phyloP scores from a whole-genome alignment of 768 basidiomycete genomes.

The Tremella mesenterica region DNA sequence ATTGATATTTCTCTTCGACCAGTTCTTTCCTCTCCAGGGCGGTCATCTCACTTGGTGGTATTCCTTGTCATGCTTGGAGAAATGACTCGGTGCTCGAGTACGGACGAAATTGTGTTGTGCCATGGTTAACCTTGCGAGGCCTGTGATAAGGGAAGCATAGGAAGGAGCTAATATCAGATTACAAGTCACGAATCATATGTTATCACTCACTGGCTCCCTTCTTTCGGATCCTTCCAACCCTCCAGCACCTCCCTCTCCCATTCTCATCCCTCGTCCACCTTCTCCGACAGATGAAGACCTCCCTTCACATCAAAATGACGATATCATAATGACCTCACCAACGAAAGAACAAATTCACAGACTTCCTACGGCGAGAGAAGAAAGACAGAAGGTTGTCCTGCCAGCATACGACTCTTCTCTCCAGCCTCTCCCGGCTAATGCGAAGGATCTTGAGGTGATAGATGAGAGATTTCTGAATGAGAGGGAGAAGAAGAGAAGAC shows the following conservation, averaged over 20 bases:
- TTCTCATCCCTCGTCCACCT: conserved; percentile 6
- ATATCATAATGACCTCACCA: neutral
- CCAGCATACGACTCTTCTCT: conserved; percentile 4
- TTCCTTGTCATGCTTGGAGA: no score
- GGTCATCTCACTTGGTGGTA: no score
- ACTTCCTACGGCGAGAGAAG: no score
- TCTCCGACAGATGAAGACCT: neutral
- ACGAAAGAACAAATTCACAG: no score
- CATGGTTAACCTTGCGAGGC: no score
- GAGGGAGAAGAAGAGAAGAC: conserved; percentile 22
- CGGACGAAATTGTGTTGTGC: no score
- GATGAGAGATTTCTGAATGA: conserved; percentile 19
- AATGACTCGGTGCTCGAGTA: no score
- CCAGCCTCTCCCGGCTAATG: conserved; percentile 1
- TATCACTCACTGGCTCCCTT: conserved; percentile 63
- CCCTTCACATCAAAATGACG: neutral
- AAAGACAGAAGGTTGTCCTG: neutral
- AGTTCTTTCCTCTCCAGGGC: neutral
- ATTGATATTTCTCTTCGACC: neutral
- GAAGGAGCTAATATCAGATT: no score
- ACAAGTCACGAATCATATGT: conserved; percentile 85
- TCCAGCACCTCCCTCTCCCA: conserved; percentile 16
- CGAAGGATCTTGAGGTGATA: conserved; percentile 8
- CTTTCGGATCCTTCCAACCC: conserved; percentile 28
- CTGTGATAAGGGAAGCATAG: no score